These are phyloP conservation scores for Gracilaria caudata DNA, from an alignment of 23 red algal genomes.

Conservation along the genomic window DNA sequence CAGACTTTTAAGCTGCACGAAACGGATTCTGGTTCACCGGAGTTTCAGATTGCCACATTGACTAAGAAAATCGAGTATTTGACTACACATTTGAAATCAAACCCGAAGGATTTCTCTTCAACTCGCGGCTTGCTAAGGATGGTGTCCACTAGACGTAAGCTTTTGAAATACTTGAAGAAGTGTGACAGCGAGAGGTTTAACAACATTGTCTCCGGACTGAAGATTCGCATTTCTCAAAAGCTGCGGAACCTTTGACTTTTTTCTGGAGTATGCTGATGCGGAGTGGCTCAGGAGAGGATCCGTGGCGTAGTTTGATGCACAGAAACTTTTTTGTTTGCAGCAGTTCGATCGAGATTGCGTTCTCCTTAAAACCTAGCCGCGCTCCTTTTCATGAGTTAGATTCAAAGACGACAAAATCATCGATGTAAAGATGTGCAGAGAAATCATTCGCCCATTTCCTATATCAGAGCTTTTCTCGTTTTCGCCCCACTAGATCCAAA, in stretches of 20 bases:
- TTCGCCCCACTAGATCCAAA: not conserved
- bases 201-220: conserved; percentile 65
- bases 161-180: conserved; percentile 78
- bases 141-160: conserved; percentile 69
- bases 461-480: not conserved
- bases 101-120: conserved; percentile 90
- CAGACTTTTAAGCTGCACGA: conserved; percentile 69
- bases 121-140: conserved; percentile 83
- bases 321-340: not conserved
- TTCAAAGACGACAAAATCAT: not conserved
- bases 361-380: not conserved
- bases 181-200: conserved; percentile 55
- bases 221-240: conserved; percentile 76
- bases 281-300: not conserved
- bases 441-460: not conserved
- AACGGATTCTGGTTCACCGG: conserved; percentile 92
- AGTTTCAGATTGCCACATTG: conserved; percentile 93
- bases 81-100: conserved; percentile 83
- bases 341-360: not conserved
- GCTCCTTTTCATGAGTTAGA: not conserved
- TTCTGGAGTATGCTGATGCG: not conserved
- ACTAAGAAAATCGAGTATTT: conserved; percentile 83
- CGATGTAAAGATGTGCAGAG: not conserved
- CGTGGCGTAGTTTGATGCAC: not conserved
- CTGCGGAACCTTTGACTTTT: conserved; percentile 44